Base-by-base conservation (phyloP, 169 alveolate species). In the Miamiensis avidus region DNA sequence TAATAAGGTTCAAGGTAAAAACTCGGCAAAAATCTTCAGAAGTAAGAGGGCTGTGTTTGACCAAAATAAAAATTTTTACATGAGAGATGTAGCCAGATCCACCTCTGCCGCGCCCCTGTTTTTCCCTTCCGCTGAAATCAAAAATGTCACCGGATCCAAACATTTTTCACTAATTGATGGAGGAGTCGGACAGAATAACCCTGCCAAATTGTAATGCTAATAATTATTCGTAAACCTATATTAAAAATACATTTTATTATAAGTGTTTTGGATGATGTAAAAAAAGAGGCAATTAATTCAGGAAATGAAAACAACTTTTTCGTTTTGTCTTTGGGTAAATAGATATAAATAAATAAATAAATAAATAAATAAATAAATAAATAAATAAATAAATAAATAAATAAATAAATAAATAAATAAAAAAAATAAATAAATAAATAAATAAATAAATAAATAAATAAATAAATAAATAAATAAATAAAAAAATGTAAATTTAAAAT, bases 71-170 rank as follows among this genome's bases (percentile, higher is more conserved):
- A 79, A 85, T 34, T 85, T 85, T 73, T 85, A 78, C 26, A 85
- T 79, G 89, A 78, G 78, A 30, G 89, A 85, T 74, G 85, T 73
- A 0, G 89, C 78, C 28, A 85, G 89, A 79, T 85, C 85, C 0
- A 85, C 86, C 25, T 78, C 86, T 73, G 89, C 89, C 27, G 89
- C 89, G n/a, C 89, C 89, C 6, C 78, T 86, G 1, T 85, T 65
- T 75, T 85, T 79, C 81, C 82, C 89, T 1, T 82, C 89, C 29
- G 89, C 86, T 0, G 78, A 85, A 85, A 85, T 85, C 0, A 73
- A 85, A 85, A 79, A 79, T 49, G 34, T 82, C 6, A 69, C 69
- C 20, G 72, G 77, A 34, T 74, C 82, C 28, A 85, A 79, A 79
- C 34, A 34, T 0, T 85, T 78, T 79, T 29, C 75, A 31, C 49